These are phyloP conservation scores for Leccinum uliginosum DNA, from an alignment of 768 basidiomycete species.

Conservation along the genomic window DNA sequence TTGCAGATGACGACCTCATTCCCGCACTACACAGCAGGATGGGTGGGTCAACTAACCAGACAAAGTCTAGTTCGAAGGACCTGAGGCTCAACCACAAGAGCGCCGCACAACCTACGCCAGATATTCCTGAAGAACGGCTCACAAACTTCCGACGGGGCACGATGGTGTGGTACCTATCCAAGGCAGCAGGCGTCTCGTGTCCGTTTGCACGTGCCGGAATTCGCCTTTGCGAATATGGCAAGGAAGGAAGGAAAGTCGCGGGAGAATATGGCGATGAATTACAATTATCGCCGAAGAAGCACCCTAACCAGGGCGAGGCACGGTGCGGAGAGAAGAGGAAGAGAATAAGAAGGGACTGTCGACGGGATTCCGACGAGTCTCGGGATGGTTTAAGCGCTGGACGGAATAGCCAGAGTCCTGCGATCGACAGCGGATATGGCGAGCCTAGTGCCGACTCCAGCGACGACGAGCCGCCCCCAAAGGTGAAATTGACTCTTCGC, in stretches of 20 bases:
- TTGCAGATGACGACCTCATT: constrained; percentile 68
- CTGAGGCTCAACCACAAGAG: constrained; percentile 25
- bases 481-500: constrained; percentile 67
- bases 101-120: not conserved
- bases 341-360: constrained; percentile 34
- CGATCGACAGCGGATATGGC: constrained; percentile 24
- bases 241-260: constrained; percentile 38
- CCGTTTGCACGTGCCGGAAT: constrained; percentile 75
- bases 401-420: constrained; percentile 21
- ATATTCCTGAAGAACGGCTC: constrained; percentile 32
- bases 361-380: constrained; percentile 17
- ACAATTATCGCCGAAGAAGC: constrained; percentile 43
- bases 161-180: constrained; percentile 76
- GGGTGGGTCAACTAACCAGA: constrained; percentile 56
- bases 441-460: constrained; percentile 22
- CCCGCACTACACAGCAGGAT: constrained; percentile 65
- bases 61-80: constrained; percentile 21
- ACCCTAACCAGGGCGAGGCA: constrained; percentile 28
- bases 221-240: constrained; percentile 61
- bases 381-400: constrained; percentile 5
- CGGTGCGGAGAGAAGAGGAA: constrained; percentile 47
- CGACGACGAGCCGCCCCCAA: constrained; percentile 43
- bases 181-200: constrained; percentile 70
- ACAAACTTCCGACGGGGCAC: constrained; percentile 80
- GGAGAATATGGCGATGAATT: constrained; percentile 24